Percentiles rank a stretch among this genome's conserved stretches.
These are phyloP conservation scores for Trichoderma breve DNA, from an alignment of 2,329 filamentous ascomycete genomes.

Conservation along the genomic window DNA sequence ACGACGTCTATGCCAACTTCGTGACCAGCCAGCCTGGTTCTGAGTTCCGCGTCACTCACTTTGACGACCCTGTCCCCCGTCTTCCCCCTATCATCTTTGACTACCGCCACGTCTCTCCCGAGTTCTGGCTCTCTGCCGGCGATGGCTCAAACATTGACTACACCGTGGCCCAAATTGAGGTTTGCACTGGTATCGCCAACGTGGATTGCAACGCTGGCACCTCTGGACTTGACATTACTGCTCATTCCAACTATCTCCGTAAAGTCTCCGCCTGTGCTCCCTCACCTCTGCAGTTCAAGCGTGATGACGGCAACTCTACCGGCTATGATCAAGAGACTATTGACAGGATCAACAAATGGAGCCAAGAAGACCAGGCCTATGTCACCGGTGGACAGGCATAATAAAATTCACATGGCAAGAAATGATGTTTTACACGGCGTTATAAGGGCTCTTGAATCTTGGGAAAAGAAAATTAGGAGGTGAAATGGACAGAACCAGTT, in stretches of 20 bases:
- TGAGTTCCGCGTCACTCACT: slow-evolving; percentile 66
- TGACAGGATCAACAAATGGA: slow-evolving; percentile 38
- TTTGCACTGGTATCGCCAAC: slow-evolving; percentile 50
- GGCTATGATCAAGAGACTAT: slow-evolving; percentile 39
- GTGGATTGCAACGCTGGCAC: slow-evolving; percentile 51
- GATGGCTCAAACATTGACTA: slow-evolving; percentile 36
- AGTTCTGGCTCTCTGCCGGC: slow-evolving; percentile 60
- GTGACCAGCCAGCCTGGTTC: slow-evolving; percentile 51
- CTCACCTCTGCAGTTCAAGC: slow-evolving; percentile 28
- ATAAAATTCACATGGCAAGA: background rate
- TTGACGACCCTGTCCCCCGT: slow-evolving; percentile 64
- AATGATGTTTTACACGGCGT: background rate
- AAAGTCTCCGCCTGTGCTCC: slow-evolving; percentile 41
- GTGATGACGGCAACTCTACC: slow-evolving; percentile 23
- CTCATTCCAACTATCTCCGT: slow-evolving; percentile 52
- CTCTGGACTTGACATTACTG: slow-evolving; percentile 41
- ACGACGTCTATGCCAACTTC: slow-evolving; percentile 52
- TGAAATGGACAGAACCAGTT: background rate
- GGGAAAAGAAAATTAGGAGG: background rate
- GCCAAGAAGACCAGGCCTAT: slow-evolving; percentile 35
- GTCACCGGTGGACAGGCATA: slow-evolving; percentile 21
- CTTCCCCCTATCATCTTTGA: slow-evolving; percentile 60
- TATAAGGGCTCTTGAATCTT: background rate
- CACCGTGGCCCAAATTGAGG: slow-evolving; percentile 39
- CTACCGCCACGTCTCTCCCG: slow-evolving; percentile 66